These are phyloP conservation scores for Fusarium nelsonii DNA, from an alignment of 2,329 filamentous ascomycete species.

Conservation along the genomic window DNA sequence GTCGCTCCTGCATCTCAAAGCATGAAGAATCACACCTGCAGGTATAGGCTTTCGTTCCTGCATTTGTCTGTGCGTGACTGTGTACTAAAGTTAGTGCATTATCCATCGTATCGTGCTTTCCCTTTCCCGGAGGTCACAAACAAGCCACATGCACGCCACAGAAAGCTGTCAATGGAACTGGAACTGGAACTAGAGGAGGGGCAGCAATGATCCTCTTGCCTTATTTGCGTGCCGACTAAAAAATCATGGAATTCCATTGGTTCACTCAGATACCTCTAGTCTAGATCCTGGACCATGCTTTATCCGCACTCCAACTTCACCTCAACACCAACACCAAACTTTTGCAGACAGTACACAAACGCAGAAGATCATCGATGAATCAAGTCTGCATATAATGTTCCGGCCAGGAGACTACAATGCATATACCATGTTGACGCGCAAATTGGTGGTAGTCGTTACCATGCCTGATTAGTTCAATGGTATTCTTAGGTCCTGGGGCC, in stretches of 20 bases:
- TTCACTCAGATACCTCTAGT: slow-evolving; percentile 1
- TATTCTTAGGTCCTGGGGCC: neutral
- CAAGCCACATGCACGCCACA: slow-evolving; percentile 27
- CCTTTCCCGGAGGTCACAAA: slow-evolving; percentile 27
- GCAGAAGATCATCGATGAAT: neutral
- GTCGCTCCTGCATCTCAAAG: neutral
- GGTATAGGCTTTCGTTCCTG: slow-evolving; percentile 28
- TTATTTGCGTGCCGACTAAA: slow-evolving; percentile 23
- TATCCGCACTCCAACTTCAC: slow-evolving; percentile 9
- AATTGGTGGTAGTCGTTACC: neutral
- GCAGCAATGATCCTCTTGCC: slow-evolving; percentile 28
- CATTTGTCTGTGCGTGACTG: neutral
- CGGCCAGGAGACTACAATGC: too few species aligned
- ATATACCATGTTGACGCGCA: neutral
- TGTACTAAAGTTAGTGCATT: neutral
- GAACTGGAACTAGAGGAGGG: slow-evolving; percentile 11
- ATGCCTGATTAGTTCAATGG: neutral
- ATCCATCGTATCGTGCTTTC: slow-evolving; percentile 15
- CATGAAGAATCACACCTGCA: slow-evolving; percentile 4
- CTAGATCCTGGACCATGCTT: slow-evolving; percentile 3
- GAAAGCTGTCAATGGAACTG: slow-evolving; percentile 23
- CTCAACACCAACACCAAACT: slow-evolving; percentile 7
- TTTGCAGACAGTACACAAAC: neutral
- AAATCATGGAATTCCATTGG: slow-evolving; percentile 21
- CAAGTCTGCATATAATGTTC: neutral